Base-by-base conservation (phyloP, 768 basidiomycete genomes). In the Lactifluus pinguis region DNA sequence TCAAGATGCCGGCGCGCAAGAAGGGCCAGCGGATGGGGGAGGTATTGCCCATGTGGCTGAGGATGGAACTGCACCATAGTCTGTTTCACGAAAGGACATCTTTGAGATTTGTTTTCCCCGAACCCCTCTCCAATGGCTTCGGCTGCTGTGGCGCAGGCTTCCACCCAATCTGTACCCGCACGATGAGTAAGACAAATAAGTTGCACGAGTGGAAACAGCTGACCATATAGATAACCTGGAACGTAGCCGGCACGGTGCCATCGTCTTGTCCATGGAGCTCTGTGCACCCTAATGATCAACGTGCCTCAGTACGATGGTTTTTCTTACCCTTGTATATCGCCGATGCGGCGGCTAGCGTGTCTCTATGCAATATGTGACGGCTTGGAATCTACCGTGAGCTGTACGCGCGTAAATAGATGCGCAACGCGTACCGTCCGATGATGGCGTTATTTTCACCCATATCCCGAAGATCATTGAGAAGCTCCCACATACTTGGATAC, bases 391-490 rank as follows among this genome's bases (percentile, higher is more conserved):
- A 38, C 29, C 8, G 47, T 39, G 41, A 57, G 55, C 15, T 29
- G 42, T 45, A 45, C 29, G 49, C 15, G 44, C 15, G 25, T 34
- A 9, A n/a, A 54, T 39, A 13, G 19, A 48, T 53, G 14, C 5
- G 45, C n/a, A 6, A 30, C 9, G 68, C 78, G 49, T 62, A 91
- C 86, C 92, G 77, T 68, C 89, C 92, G 36, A 95, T 75, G 48
- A 98, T 81, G 11, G 94, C 92, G 69, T 97, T 98, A 52, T 83
- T 84, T 71, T 99, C 97, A 19, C 97, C 97, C 97, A 99, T 99
- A 70, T 92, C 85, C 54, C 83, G 80, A n/a, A 99, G 73, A 72
- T 99, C 97, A 58, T 93, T 84, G 72, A 98, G 78, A 14, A 99
- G 80, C 69, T 98, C 95, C 87, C 89, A 98, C 81, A 98, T 95